phyloP scores from a whole-genome alignment of 306 rosid species.

The Cyamopsis tetragonoloba region DNA sequence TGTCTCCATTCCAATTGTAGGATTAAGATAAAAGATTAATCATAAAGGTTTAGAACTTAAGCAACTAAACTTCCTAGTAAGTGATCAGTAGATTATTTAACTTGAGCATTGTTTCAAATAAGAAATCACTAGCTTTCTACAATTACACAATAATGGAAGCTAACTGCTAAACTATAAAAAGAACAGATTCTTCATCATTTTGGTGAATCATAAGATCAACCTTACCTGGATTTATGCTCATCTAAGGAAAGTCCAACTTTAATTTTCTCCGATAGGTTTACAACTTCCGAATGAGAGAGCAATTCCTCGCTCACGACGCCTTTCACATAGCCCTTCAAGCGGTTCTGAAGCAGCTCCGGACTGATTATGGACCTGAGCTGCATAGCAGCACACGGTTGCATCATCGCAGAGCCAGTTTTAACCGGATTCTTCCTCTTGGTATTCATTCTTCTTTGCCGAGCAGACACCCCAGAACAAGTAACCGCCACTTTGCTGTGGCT shows the following conservation, averaged over 20 bases:
- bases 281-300: constrained; percentile 90
- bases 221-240: constrained; percentile 77
- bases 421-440: constrained; percentile 41
- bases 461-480: constrained; percentile 96
- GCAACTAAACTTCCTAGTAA: background rate
- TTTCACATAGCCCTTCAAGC: constrained; percentile 68
- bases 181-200: background rate
- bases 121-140: background rate
- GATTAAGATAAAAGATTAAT: constrained; percentile 6
- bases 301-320: constrained; percentile 64
- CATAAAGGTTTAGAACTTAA: background rate
- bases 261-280: constrained; percentile 72
- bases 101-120: background rate
- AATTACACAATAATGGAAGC: background rate
- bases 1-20: background rate
- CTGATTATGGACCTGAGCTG: constrained; percentile 41
- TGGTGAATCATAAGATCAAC: background rate
- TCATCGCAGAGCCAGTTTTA: constrained; percentile 23
- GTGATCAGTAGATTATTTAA: background rate
- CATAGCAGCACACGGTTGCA: constrained; percentile 38
- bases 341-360: constrained; percentile 56
- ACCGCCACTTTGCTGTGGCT: constrained; percentile 43
- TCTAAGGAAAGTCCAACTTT: constrained; percentile 72
- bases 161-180: background rate
- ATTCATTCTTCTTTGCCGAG: constrained; percentile 81